These are phyloP conservation scores for Suillus weaverae DNA, from an alignment of 768 basidiomycete species.

Conservation along the genomic window DNA sequence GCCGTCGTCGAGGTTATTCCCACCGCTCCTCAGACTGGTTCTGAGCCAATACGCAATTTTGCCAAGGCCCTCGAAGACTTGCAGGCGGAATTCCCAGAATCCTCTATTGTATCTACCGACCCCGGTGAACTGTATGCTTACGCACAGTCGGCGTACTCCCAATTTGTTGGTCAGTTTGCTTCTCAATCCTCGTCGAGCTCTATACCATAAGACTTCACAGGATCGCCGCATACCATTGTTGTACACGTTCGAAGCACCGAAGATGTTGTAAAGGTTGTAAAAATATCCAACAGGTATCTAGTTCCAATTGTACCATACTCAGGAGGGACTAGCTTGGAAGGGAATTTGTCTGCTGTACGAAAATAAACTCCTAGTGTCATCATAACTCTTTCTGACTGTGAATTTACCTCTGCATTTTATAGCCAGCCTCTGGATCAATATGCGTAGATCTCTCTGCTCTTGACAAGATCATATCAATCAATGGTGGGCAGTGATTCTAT, in stretches of 20 bases:
- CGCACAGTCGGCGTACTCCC: constrained; percentile 65
- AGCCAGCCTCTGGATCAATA: constrained; percentile 44
- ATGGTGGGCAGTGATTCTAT: constrained; percentile 38
- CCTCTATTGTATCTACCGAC: constrained; percentile 48
- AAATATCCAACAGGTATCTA: constrained; percentile 63
- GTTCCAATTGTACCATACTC: constrained; percentile 78
- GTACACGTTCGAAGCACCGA: constrained; percentile 64
- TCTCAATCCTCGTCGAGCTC: constrained; percentile 33
- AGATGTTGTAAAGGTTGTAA: constrained; percentile 77
- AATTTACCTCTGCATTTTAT: background rate
- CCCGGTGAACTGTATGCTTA: constrained; percentile 50
- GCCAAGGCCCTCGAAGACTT: constrained; percentile 51
- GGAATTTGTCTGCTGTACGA: constrained; percentile 71
- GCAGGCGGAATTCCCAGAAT: constrained; percentile 39
- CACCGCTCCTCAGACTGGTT: background rate
- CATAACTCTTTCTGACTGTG: background rate
- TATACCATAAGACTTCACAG: background rate
- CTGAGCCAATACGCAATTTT: constrained; percentile 27
- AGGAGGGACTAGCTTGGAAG: constrained; percentile 83
- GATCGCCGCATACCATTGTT: constrained; percentile 31
- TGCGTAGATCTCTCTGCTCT: constrained; percentile 60
- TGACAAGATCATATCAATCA: constrained; percentile 57
- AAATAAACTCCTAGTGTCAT: background rate
- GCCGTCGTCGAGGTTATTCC: background rate
- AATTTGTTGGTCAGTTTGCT: constrained; percentile 44